Evolutionary conservation across 2,329 filamentous ascomycete species (phyloP).

Genomic region (Parafenestella ontariensis): DNA sequence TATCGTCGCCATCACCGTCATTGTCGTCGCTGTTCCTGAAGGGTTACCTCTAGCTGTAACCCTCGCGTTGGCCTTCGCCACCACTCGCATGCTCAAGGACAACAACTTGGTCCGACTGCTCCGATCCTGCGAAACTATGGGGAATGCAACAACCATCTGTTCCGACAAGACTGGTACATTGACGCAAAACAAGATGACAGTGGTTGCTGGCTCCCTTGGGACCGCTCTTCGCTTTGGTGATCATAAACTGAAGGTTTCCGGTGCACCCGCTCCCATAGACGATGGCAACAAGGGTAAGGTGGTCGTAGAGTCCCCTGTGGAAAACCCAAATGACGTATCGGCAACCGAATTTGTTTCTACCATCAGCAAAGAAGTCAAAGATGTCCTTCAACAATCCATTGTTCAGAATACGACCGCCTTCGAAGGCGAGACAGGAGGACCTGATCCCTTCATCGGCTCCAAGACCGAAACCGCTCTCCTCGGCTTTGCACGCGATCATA

Average conservation of each 20-base stretch:
- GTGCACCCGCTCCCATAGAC: slow-evolving; percentile 22
- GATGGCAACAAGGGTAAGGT: slow-evolving; percentile 44
- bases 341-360: slow-evolving; percentile 62
- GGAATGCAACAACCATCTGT: slow-evolving; percentile 76
- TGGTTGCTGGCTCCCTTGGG: slow-evolving; percentile 74
- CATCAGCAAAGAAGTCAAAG: slow-evolving; percentile 61
- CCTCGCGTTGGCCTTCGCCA: slow-evolving; percentile 71
- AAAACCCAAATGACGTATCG: slow-evolving; percentile 57
- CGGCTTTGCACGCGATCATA: slow-evolving; percentile 69
- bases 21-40: slow-evolving; percentile 74
- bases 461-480: slow-evolving; percentile 80
- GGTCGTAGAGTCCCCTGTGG: slow-evolving; percentile 42
- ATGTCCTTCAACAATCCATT: slow-evolving; percentile 65
- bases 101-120: slow-evolving; percentile 74
- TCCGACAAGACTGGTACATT: slow-evolving; percentile 64
- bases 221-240: slow-evolving; percentile 64
- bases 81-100: slow-evolving; percentile 71
- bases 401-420: slow-evolving; percentile 52
- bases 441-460: slow-evolving; percentile 71
- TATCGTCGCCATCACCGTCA: slow-evolving; percentile 70
- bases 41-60: slow-evolving; percentile 72
- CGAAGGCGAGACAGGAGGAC: slow-evolving; percentile 49
- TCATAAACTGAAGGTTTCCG: slow-evolving; percentile 40
- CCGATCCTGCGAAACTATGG: slow-evolving; percentile 74
- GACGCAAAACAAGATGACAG: slow-evolving; percentile 60